Conservation (phyloP, 1,284 basidiomycete genomes). For the Naganishia sp. region DNA sequence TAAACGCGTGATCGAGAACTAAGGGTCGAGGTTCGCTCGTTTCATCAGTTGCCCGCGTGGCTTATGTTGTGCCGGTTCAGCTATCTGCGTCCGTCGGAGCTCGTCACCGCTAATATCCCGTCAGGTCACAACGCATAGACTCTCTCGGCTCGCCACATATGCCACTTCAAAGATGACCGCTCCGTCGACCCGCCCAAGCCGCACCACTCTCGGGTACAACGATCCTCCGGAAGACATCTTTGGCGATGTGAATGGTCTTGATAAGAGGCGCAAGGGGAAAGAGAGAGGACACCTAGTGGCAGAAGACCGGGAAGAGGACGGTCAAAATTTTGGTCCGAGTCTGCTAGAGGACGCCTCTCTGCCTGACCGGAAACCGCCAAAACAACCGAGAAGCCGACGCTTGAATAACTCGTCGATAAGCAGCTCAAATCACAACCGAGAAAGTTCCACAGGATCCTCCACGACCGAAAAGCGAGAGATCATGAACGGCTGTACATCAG, state of each 20-base stretch:
- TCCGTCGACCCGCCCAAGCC: background rate
- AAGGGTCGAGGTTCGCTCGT: too few species aligned
- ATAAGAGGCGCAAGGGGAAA: background rate
- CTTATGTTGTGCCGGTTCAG: too few species aligned
- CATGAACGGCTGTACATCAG: background rate
- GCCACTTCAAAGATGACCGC: conserved; percentile 2
- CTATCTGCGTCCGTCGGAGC: too few species aligned
- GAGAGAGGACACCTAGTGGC: background rate
- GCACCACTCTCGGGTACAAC: conserved; percentile 3
- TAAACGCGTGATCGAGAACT: too few species aligned
- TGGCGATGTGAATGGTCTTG: background rate
- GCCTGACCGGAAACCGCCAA: conserved; percentile 3
- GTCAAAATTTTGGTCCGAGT: too few species aligned
- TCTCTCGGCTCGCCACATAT: background rate
- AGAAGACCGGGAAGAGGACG: background rate
- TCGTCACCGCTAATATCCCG: too few species aligned
- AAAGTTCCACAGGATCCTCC: background rate
- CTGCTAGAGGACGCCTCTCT: background rate
- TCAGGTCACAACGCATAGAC: too few species aligned
- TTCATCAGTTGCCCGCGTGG: too few species aligned
- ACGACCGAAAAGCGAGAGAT: background rate
- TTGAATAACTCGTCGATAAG: conserved; percentile 7
- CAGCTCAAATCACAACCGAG: conserved; percentile 3
- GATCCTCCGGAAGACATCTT: conserved; percentile 18
- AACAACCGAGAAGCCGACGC: conserved; percentile 24